phyloP scores from a whole-genome alignment of 1,139 yeast genomes.

The Scheffersomyces segobiensis region DNA sequence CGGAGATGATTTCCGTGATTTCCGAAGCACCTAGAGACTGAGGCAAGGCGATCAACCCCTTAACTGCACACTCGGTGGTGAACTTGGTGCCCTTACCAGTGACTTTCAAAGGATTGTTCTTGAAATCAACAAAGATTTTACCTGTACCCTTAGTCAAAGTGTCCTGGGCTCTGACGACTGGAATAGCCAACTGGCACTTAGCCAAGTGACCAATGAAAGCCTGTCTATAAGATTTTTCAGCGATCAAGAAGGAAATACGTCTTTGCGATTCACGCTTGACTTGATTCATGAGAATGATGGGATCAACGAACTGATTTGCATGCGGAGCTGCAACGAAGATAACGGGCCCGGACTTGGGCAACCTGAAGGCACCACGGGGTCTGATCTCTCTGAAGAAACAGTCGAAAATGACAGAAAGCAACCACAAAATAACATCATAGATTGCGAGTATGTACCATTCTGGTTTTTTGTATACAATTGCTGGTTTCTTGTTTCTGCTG shows the following conservation, averaged over 20 bases:
- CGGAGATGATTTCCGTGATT: constrained; percentile 66
- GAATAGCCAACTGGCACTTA: constrained; percentile 75
- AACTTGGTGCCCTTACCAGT: constrained; percentile 71
- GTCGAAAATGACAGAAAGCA: constrained; percentile 45
- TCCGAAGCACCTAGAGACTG: constrained; percentile 78
- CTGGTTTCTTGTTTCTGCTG: neutral
- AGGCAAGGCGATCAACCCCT: constrained; percentile 78
- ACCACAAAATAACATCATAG: constrained; percentile 53
- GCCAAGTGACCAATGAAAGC: constrained; percentile 75
- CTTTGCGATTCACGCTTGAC: constrained; percentile 71
- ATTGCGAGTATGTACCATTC: constrained; percentile 38
- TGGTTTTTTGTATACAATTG: constrained; percentile 14
- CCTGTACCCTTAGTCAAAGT: constrained; percentile 65
- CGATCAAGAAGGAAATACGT: constrained; percentile 82
- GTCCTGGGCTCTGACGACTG: constrained; percentile 92
- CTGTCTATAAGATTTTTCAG: constrained; percentile 73
- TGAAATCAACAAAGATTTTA: constrained; percentile 52
- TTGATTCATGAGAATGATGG: constrained; percentile 79
- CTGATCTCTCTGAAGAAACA: constrained; percentile 85
- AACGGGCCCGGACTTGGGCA: constrained; percentile 82
- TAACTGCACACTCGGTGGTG: constrained; percentile 60
- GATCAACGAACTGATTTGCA: constrained; percentile 95
- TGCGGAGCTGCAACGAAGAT: constrained; percentile 98
- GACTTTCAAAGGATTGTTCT: constrained; percentile 46
- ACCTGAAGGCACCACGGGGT: constrained; percentile 86